Evolutionary conservation across 345 rosid species (phyloP).

Genomic region (Eucalyptus victrix): DNA sequence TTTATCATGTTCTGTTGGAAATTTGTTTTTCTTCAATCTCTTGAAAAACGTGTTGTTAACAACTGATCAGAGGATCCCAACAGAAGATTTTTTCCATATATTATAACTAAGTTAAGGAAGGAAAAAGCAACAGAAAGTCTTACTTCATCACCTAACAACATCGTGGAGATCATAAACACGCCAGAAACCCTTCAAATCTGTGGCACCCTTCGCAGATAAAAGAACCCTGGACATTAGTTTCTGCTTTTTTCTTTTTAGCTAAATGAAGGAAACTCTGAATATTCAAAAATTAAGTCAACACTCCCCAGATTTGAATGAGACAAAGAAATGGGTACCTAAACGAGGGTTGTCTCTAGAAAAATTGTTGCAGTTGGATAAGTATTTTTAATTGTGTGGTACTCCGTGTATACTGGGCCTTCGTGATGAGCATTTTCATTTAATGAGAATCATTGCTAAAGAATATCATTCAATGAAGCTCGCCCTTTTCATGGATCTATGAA

Average conservation of each 20-base stretch:
- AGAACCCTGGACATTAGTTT: neutral
- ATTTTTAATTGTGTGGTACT: slow-evolving; percentile 2
- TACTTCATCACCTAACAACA: neutral
- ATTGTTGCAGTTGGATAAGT: slow-evolving; percentile 1
- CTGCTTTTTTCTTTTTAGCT: neutral
- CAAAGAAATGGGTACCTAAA: neutral
- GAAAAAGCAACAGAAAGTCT: neutral
- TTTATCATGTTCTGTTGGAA: neutral
- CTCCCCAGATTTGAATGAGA: neutral
- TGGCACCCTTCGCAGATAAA: neutral
- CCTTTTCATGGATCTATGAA: slow-evolving; percentile 22
- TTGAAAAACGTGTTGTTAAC: neutral
- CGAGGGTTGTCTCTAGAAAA: slow-evolving; percentile 11
- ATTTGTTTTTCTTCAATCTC: neutral
- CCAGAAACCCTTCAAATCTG: neutral
- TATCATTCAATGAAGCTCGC: slow-evolving; percentile 9
- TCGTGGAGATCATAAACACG: neutral
- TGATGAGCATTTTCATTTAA: slow-evolving; percentile 4
- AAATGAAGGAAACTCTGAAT: neutral
- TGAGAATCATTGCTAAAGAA: slow-evolving; percentile 16
- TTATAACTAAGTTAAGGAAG: neutral
- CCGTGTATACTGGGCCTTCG: neutral
- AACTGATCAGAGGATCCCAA: neutral
- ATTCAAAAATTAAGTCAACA: neutral
- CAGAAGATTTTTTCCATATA: neutral